Base-by-base conservation (phyloP, 78 protist genomes). In the Planoprotostelium fungivorum region DNA sequence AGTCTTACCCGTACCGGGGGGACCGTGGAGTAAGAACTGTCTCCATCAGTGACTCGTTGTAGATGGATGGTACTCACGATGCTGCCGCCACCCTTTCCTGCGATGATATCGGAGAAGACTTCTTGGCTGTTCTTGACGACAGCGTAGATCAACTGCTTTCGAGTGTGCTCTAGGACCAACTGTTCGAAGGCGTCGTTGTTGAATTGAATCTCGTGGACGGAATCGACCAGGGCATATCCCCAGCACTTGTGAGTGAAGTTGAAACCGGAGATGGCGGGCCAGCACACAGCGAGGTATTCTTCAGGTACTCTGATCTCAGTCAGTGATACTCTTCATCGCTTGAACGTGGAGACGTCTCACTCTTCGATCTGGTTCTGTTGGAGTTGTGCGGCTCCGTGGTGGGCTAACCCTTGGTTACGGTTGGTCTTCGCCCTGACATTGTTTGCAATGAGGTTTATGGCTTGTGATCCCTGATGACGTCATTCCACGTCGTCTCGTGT, bases 181-280 rank as follows among this genome's bases (percentile, higher is more conserved):
- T 36, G 5, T 36, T 85, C 87, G 37, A 85, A 35, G 5, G 63
- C 87, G 36, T 36, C 87, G 16, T 36, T 16, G 16, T 35, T 36
- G 37, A 35, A 85, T 85, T 35, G 5, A 85, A 85, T 85, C 87
- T 35, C 87, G 29, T 5, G 5, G 31, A 35, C 88, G 23, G 84
- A 16, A 34, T 36, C 63, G 34, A 31, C 90, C 1, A 92, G 63
- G 35, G 88, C 94, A 34, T 92, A 91, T 1, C 94, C 94, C 94
- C 94, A 92, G 34, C 16, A 16, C 88, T 87, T 87, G 31, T 1
- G 1, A 9, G 63, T 35, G 35, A 87, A n/a, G 35, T 29, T 31
- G 39, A 87, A 87, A 29, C 84, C 28, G 35, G 63, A 5, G 34
- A 87, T 36, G 1, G 88, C 63, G 35, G 88, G 88, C 88, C 88